These are phyloP conservation scores for Globisporangium alternatum DNA, from an alignment of 352 stramenopile species.

Conservation along the genomic window DNA sequence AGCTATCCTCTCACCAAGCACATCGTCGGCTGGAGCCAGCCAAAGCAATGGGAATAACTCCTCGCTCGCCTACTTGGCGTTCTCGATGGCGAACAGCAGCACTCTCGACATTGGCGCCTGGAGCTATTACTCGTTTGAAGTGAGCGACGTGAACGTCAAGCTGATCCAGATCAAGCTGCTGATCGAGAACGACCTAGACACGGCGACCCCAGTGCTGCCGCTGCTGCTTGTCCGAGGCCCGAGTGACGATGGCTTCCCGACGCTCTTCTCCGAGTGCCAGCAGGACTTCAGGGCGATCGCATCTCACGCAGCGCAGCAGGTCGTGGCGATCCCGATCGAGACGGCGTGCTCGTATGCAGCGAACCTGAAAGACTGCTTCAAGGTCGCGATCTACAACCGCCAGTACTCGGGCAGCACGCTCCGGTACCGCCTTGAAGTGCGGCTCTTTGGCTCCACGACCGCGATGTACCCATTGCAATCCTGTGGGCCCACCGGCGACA, in stretches of 20 bases:
- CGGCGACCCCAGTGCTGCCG: constrained; percentile 39
- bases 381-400: constrained; percentile 67
- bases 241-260: constrained; percentile 49
- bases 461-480: constrained; percentile 22
- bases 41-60: background rate
- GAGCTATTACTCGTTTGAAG: constrained; percentile 67
- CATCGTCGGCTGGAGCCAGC: background rate
- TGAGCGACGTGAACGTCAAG: constrained; percentile 36
- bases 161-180: constrained; percentile 44
- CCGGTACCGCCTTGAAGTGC: constrained; percentile 41
- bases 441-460: constrained; percentile 26
- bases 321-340: constrained; percentile 42
- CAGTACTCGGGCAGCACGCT: constrained; percentile 44
- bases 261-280: constrained; percentile 35
- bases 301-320: constrained; percentile 22
- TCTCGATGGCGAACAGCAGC: constrained; percentile 19
- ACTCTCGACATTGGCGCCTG: constrained; percentile 46
- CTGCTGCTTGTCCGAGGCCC: constrained; percentile 58
- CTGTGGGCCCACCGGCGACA: constrained; percentile 21
- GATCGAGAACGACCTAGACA: constrained; percentile 42
- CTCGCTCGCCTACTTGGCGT: constrained; percentile 27
- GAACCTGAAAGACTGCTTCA: constrained; percentile 56
- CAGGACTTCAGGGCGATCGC: constrained; percentile 52
- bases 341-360: constrained; percentile 36
- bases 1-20: constrained; percentile 11